Base-by-base conservation (phyloP, 371 early-diverging fungal species). In the Dichotomocladium elegans region DNA sequence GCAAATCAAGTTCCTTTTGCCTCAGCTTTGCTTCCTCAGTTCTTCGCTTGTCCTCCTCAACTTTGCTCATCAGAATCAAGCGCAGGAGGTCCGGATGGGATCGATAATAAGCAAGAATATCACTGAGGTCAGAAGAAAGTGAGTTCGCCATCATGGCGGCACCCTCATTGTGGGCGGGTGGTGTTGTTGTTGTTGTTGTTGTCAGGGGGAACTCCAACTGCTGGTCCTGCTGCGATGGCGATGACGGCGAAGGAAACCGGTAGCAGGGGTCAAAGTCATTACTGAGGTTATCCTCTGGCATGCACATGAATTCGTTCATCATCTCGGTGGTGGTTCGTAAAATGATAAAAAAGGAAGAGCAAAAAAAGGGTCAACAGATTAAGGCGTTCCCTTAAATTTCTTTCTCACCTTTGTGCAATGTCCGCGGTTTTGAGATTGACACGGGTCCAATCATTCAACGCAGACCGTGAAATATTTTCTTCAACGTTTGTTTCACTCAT, bases 1-100 rank as follows among this genome's bases (percentile, higher is more conserved):
- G 60, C 14, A 71, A 17, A 55, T 79, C 77, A 21, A 82, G 52
- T 53, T 82, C 79, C 61, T 71, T 71, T 29, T 72, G 64, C 47
- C 74, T 71, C 51, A 80, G 53, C 50, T 69, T 72, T 8, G 82
- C 80, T 63, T 82, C 82, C 49, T 82, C 82, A n/a, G 82, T 73
- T 58, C 72, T 66, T 22, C 82, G 77, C 45, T 75, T 77, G 50
- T 82, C 82, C 51, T 82, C 82, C 53, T 82, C 80, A 4, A 80
- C 77, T 58, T 82, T 82, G 51, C 80, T 78, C 4, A 66, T 60
- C 28, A 82, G 60, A 33, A 82, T 79, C 48, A 82, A 51, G 43
- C 71, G 74, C 3, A 82, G 55, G 33, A 82, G 58, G 30, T 82
- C 82, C 17, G 82, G 82, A 41, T 82, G 74, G 9, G 58, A 46